These are phyloP conservation scores for Alopecurus myosuroides DNA, from an alignment of 176 grass and related monocot species.

Conservation along the genomic window DNA sequence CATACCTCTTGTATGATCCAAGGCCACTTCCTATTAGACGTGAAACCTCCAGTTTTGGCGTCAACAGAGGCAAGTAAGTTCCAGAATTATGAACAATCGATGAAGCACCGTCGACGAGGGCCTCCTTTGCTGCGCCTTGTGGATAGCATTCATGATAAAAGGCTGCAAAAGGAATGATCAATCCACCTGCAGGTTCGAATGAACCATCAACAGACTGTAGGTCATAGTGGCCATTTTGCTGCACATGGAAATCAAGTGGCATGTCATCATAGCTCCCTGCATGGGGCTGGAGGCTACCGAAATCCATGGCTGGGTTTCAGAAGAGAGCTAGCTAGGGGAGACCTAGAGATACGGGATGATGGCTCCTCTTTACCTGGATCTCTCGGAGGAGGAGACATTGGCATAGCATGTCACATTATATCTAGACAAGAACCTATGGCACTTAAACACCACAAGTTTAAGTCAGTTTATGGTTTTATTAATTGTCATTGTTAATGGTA, in stretches of 20 bases:
- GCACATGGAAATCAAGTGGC: constrained; percentile 24
- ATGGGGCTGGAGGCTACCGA: constrained; percentile 34
- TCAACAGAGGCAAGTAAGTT: constrained; percentile 17
- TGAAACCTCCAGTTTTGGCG: constrained; percentile 30
- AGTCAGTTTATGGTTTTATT: constrained; percentile 23
- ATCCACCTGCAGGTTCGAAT: not conserved
- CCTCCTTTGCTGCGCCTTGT: not conserved
- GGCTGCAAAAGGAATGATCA: constrained; percentile 1
- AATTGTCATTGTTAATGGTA: constrained; percentile 25
- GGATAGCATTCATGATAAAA: not conserved
- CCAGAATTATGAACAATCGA: not conserved
- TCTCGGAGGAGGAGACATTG: constrained; percentile 18
- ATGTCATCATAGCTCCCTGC: constrained; percentile 15
- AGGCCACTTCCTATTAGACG: constrained; percentile 4
- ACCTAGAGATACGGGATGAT: not conserved
- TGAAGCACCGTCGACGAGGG: not conserved
- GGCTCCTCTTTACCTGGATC: constrained; percentile 4
- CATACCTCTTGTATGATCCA: not conserved
- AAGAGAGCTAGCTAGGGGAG: not conserved
- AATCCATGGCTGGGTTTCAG: constrained; percentile 45
- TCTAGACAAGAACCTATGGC: constrained; percentile 24
- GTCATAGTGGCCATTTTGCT: constrained; percentile 8
- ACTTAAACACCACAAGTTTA: constrained; percentile 21
- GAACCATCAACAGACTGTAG: constrained; percentile 22
- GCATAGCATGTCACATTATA: constrained; percentile 22